Conservation (phyloP, 768 basidiomycete species). For the Inosperma sp. region DNA sequence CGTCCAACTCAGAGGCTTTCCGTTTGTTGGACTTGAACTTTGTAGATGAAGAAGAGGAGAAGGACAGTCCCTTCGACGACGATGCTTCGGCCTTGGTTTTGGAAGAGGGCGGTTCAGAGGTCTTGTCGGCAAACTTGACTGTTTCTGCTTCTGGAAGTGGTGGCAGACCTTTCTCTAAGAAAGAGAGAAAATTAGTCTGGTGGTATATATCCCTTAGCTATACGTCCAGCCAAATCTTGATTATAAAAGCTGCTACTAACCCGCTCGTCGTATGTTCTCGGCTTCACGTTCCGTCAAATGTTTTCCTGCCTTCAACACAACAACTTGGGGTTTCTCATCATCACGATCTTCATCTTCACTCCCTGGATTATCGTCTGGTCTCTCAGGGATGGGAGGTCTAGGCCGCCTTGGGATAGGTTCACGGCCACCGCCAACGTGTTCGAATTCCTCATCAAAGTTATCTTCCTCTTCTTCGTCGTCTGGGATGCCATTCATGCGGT, state of each 20-base stretch:
- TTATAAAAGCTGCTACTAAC: slow-evolving; percentile 34
- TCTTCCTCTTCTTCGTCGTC: slow-evolving; percentile 46
- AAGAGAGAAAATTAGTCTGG: neutral
- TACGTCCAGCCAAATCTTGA: neutral
- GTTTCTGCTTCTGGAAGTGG: slow-evolving; percentile 43
- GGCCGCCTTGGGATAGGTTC: slow-evolving; percentile 75
- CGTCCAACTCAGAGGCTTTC: slow-evolving; percentile 35
- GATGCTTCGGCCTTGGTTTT: slow-evolving; percentile 13
- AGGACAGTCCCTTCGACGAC: slow-evolving; percentile 34
- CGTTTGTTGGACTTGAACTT: slow-evolving; percentile 36
- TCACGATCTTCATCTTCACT: slow-evolving; percentile 54
- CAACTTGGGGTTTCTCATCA: slow-evolving; percentile 85
- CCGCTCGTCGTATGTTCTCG: slow-evolving; percentile 70
- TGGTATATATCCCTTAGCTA: neutral
- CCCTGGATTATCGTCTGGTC: slow-evolving; percentile 62
- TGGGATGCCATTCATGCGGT: slow-evolving; percentile 50
- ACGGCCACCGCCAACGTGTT: slow-evolving; percentile 63
- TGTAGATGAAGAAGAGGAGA: slow-evolving; percentile 40
- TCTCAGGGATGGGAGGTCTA: slow-evolving; percentile 64
- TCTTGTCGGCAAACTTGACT: slow-evolving; percentile 13
- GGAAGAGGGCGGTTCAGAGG: slow-evolving; percentile 16
- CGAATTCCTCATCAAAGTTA: slow-evolving; percentile 50
- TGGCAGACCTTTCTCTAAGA: slow-evolving; percentile 57
- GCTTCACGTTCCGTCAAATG: slow-evolving; percentile 77
- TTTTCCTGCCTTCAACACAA: slow-evolving; percentile 84